phyloP scores from a whole-genome alignment of 2,329 filamentous ascomycete species.

The Penicillium polonicum region DNA sequence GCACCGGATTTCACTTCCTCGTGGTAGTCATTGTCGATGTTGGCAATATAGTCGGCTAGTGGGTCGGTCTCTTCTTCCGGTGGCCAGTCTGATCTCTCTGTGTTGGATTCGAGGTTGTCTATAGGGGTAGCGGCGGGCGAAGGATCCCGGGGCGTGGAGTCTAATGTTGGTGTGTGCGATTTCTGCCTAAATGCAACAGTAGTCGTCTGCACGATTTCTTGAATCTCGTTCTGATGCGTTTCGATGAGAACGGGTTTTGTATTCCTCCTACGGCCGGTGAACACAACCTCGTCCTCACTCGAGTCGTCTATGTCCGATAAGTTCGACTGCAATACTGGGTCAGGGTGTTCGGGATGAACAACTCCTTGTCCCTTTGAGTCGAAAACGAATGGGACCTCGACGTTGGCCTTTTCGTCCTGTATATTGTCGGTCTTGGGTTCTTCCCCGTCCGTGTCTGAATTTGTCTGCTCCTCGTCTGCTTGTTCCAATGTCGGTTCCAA shows the following conservation, averaged over 20 bases:
- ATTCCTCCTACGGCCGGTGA: constrained; percentile 34
- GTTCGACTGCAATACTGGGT: constrained; percentile 19
- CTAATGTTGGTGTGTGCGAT: background rate
- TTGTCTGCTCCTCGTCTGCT: background rate
- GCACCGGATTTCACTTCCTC: constrained; percentile 1
- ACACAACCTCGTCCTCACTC: constrained; percentile 62
- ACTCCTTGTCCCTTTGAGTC: constrained; percentile 35
- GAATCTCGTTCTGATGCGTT: constrained; percentile 17
- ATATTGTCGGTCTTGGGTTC: constrained; percentile 13
- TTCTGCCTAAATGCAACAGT: background rate
- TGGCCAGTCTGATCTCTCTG: constrained; percentile 11
- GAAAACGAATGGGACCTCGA: constrained; percentile 32
- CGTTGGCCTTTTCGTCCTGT: constrained; percentile 10
- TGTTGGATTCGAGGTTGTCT: background rate
- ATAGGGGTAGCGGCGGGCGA: background rate
- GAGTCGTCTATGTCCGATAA: constrained; percentile 53
- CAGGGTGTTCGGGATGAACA: constrained; percentile 30
- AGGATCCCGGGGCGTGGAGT: background rate
- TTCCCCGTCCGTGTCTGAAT: constrained; percentile 1
- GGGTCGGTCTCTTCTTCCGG: constrained; percentile 52
- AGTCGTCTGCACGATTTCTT: constrained; percentile 1
- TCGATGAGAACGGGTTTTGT: constrained; percentile 16
- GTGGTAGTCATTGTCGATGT: constrained; percentile 37
- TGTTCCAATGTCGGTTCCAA: constrained; percentile 31
- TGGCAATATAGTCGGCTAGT: constrained; percentile 43